Evolutionary conservation across 2,329 filamentous ascomycete species (phyloP).

Genomic region (Calonectria hawksworthii): DNA sequence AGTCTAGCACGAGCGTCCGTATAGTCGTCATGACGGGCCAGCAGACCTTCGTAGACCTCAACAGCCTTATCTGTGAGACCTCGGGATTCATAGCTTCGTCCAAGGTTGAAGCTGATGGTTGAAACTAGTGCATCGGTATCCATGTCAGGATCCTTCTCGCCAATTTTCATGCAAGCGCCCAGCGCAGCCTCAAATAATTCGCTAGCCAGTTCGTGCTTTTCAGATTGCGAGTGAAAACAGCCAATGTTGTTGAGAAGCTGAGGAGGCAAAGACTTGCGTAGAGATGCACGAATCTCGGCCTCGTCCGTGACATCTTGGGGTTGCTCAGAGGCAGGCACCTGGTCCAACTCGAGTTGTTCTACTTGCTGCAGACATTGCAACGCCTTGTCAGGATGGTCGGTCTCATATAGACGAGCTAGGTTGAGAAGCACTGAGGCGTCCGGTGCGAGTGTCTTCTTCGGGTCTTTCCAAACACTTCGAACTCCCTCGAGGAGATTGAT

Average conservation of each 20-base stretch:
- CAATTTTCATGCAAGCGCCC: conserved; percentile 86
- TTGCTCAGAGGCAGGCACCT: conserved; percentile 78
- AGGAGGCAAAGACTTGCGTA: conserved; percentile 86
- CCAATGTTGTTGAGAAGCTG: conserved; percentile 97
- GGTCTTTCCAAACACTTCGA: conserved; percentile 90
- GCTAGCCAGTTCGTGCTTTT: conserved; percentile 84
- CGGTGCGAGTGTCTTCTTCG: conserved; percentile 84
- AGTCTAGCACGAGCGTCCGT: conserved; percentile 90
- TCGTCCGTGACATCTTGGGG: conserved; percentile 71
- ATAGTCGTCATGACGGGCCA: conserved; percentile 90
- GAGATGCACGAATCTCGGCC: conserved; percentile 68
- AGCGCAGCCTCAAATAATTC: conserved; percentile 94
- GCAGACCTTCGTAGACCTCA: conserved; percentile 87
- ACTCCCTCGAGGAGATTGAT: conserved; percentile 87
- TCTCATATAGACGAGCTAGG: conserved; percentile 91
- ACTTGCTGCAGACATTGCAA: conserved; percentile 93
- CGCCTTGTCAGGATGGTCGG: conserved; percentile 87
- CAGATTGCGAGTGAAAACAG: conserved; percentile 92
- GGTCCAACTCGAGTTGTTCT: conserved; percentile 88
- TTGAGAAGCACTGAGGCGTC: conserved; percentile 93
- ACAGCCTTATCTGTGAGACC: conserved; percentile 86
- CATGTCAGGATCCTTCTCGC: conserved; percentile 79
- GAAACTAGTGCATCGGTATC: conserved; percentile 95
- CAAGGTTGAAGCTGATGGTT: conserved; percentile 97
- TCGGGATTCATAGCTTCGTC: conserved; percentile 90